phyloP scores from a whole-genome alignment of 176 grass and related monocot species.

The Oryza meridionalis region DNA sequence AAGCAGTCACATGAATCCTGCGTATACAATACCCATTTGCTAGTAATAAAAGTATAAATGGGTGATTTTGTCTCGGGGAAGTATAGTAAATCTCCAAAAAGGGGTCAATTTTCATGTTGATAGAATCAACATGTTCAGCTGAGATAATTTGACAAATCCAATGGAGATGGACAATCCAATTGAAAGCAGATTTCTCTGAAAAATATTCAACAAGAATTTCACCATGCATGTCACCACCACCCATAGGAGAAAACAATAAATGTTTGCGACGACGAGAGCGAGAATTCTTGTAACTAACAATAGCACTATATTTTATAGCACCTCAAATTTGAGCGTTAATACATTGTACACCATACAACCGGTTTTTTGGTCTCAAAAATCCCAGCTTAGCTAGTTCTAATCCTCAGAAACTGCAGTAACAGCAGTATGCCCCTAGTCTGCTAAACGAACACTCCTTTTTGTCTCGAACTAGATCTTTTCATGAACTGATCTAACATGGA shows the following conservation, averaged over 20 bases:
- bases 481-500: not conserved
- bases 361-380: not conserved
- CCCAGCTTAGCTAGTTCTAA: constrained; percentile 13
- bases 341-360: constrained; percentile 35
- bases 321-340: constrained; percentile 28
- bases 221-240: constrained; percentile 13
- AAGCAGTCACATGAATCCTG: not conserved
- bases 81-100: not conserved
- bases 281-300: constrained; percentile 20
- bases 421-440: constrained; percentile 21
- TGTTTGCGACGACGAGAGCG: not conserved
- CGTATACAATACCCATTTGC: not conserved
- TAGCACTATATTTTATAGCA: constrained; percentile 39
- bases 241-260: constrained; percentile 18
- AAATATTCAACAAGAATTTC: constrained; percentile 22
- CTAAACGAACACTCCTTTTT: not conserved
- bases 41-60: not conserved
- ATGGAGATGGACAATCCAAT: not conserved
- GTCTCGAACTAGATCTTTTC: not conserved
- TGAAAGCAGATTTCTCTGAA: not conserved
- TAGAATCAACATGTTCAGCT: not conserved
- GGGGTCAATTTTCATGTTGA: not conserved
- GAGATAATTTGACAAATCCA: not conserved
- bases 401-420: constrained; percentile 32
- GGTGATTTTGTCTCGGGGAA: not conserved